A percentile compares a stretch with the other conserved stretches of the same genome.
phyloP scores from a whole-genome alignment of 164 flowering plant genomes.

The Tetracentron sinense region DNA sequence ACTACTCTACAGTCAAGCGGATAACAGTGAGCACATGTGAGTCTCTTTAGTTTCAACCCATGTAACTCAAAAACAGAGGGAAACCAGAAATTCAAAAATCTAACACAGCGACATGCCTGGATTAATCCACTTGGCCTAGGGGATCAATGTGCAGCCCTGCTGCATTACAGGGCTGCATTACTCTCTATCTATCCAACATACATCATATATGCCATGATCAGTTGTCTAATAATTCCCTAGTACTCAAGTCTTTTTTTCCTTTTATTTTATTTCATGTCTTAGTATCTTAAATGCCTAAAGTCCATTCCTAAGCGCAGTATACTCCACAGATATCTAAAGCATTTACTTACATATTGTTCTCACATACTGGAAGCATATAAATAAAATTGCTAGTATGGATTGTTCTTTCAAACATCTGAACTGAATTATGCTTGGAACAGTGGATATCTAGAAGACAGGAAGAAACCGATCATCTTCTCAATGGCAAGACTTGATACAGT shows the following conservation, averaged over 20 bases:
- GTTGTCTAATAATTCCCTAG: too few relatives aligned
- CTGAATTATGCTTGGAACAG: slow-evolving; percentile 14
- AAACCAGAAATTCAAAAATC: not conserved
- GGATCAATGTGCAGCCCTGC: too few relatives aligned
- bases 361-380: not conserved
- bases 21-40: slow-evolving; percentile 32
- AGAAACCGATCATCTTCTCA: slow-evolving; percentile 33
- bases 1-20: slow-evolving; percentile 20
- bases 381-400: not conserved
- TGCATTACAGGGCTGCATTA: too few relatives aligned
- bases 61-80: not conserved
- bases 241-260: too few relatives aligned
- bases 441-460: slow-evolving; percentile 24
- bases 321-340: too few relatives aligned
- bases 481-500: slow-evolving; percentile 35
- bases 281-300: too few relatives aligned
- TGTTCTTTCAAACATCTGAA: not conserved
- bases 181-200: too few relatives aligned
- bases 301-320: too few relatives aligned
- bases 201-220: too few relatives aligned
- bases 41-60: not conserved
- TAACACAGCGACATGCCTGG: not conserved
- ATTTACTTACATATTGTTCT: too few relatives aligned
- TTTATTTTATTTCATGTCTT: too few relatives aligned
- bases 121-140: too few relatives aligned